These are phyloP conservation scores for Micractinium sp. DNA, from an alignment of 139 green algal genomes.

Conservation along the genomic window DNA sequence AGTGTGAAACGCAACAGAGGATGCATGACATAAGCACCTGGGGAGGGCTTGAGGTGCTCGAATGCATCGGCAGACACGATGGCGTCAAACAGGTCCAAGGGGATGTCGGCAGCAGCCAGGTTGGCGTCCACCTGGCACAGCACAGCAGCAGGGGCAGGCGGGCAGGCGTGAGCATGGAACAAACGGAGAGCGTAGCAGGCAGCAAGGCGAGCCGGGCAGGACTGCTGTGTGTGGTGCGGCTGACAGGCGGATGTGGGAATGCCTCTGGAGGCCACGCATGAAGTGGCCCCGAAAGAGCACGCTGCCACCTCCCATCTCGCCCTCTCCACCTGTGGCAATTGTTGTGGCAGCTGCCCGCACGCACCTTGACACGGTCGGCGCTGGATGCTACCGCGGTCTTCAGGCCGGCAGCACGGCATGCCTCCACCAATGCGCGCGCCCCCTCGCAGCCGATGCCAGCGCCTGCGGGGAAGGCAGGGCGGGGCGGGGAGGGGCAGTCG, in stretches of 20 bases:
- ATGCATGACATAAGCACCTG: background rate
- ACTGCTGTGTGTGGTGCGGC: too few relatives aligned
- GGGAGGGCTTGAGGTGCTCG: conserved; percentile 43
- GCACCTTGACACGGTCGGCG: conserved; percentile 77
- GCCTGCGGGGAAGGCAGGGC: conserved; percentile 14
- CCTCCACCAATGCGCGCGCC: conserved; percentile 61
- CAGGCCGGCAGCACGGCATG: conserved; percentile 65
- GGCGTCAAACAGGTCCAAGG: conserved; percentile 60
- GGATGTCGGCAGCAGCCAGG: conserved; percentile 64
- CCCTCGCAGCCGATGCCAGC: conserved; percentile 56
- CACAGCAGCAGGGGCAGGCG: background rate
- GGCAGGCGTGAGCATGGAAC: background rate
- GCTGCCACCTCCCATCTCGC: too few relatives aligned
- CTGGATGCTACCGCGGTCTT: conserved; percentile 73
- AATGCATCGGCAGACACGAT: conserved; percentile 74
- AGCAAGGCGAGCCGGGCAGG: background rate
- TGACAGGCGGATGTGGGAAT: too few relatives aligned
- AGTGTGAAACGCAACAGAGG: background rate
- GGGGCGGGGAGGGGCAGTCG: background rate
- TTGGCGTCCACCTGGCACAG: conserved; percentile 69
- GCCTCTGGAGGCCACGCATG: background rate
- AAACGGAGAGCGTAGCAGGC: background rate
- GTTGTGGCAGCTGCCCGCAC: too few relatives aligned
- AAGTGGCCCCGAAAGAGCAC: background rate
- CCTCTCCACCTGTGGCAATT: too few relatives aligned